Evolutionary conservation across 2,329 filamentous ascomycete genomes (phyloP).

Genomic region (Rutstroemia sp.): DNA sequence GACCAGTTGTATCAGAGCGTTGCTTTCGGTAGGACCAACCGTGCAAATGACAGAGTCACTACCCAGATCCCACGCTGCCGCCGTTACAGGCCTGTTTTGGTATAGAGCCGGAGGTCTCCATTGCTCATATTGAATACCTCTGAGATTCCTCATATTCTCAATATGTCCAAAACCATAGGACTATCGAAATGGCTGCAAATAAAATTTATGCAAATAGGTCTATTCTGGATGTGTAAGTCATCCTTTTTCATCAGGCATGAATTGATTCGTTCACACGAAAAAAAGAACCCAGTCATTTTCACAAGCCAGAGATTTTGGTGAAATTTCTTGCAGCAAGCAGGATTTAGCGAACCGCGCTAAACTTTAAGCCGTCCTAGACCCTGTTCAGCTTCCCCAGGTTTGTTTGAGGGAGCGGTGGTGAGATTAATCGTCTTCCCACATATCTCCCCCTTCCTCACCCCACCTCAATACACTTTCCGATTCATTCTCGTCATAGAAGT

Average conservation of each 20-base stretch:
- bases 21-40: conserved; percentile 68
- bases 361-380: neutral
- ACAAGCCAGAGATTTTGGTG: conserved; percentile 14
- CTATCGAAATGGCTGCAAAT: neutral
- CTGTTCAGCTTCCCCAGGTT: conserved; percentile 7
- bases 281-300: conserved; percentile 10
- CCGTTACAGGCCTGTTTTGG: conserved; percentile 51
- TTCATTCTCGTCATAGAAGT: neutral
- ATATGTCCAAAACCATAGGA: neutral
- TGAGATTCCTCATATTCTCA: conserved; percentile 74
- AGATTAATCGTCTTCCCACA: neutral
- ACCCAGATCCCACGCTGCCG: conserved; percentile 78
- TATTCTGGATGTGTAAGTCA: neutral
- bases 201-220: conserved; percentile 4
- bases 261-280: conserved; percentile 1
- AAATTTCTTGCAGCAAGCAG: neutral
- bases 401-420: neutral
- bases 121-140: conserved; percentile 63
- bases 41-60: conserved; percentile 74
- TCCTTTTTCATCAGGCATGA: conserved; percentile 4
- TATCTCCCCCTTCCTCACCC: neutral
- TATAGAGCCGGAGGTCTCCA: conserved; percentile 50
- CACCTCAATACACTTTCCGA: conserved; percentile 1
- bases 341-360: conserved; percentile 5
- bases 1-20: conserved; percentile 65